phyloP scores from a whole-genome alignment of 805 yeast species.

The Pichia californica region DNA sequence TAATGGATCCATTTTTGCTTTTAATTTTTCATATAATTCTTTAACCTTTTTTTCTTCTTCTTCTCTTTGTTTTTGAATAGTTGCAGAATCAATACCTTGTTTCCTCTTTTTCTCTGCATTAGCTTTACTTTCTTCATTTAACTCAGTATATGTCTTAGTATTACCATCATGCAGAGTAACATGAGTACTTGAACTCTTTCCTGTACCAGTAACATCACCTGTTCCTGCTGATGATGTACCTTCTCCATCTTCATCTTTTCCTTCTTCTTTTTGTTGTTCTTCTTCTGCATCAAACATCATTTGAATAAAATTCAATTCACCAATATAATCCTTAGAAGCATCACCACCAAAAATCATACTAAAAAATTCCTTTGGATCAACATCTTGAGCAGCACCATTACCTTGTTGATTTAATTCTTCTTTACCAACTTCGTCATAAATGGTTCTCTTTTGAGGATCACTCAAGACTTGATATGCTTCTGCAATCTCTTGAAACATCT shows the following conservation, averaged over 20 bases:
- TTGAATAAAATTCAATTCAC: constrained; percentile 73
- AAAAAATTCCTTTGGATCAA: constrained; percentile 68
- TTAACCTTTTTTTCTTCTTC: constrained; percentile 43
- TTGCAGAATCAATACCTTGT: constrained; percentile 21
- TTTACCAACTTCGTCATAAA: constrained; percentile 71
- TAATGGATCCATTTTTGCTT: constrained; percentile 32
- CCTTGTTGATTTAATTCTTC: constrained; percentile 38
- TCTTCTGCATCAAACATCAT: constrained; percentile 47
- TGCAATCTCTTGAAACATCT: constrained; percentile 53
- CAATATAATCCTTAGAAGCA: constrained; percentile 80
- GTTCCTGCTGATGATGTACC: constrained; percentile 7
- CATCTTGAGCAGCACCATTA: constrained; percentile 55
- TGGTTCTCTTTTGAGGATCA: constrained; percentile 53
- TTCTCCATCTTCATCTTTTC: constrained; percentile 38
- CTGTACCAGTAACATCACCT: background rate
- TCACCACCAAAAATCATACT: constrained; percentile 82
- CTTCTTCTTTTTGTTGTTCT: constrained; percentile 39
- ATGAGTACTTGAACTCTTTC: background rate
- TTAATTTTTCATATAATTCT: constrained; percentile 52
- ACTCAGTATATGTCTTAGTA: constrained; percentile 8
- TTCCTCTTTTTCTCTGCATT: constrained; percentile 10
- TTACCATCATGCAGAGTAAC: constrained; percentile 10
- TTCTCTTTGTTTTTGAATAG: constrained; percentile 25
- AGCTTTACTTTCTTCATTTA: constrained; percentile 12
- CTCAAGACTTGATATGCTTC: constrained; percentile 78